phyloP scores from a whole-genome alignment of 2,329 filamentous ascomycete species.

The Fusarium subglutinans region DNA sequence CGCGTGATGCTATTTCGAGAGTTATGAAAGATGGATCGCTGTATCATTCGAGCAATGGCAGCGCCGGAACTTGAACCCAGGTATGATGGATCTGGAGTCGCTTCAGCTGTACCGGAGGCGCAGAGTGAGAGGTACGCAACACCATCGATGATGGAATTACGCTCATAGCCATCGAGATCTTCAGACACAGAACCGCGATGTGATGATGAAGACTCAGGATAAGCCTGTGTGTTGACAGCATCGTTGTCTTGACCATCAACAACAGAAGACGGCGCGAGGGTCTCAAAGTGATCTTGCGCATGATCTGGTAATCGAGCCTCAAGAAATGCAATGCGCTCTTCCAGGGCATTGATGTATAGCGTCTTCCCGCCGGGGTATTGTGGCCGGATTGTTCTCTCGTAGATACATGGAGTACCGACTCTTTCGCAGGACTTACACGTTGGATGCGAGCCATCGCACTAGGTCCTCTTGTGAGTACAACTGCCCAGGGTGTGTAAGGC shows the following conservation, averaged over 20 bases:
- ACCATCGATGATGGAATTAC: not conserved
- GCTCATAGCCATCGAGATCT: rapidly evolving
- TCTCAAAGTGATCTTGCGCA: not conserved
- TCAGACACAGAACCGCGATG: rapidly evolving
- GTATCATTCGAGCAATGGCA: not conserved
- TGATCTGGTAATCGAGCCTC: not conserved
- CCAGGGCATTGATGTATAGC: not conserved
- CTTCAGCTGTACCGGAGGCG: rapidly evolving
- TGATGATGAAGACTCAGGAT: not conserved
- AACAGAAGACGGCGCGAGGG: not conserved
- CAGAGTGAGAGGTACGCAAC: not conserved
- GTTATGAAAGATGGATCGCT: not conserved
- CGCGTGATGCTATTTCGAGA: not conserved
- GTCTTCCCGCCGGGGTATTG: not conserved
- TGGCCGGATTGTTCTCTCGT: not conserved
- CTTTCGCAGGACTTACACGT: not conserved
- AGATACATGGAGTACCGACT: not conserved
- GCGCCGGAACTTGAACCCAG: not conserved
- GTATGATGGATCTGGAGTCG: not conserved
- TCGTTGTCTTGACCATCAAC: not conserved
- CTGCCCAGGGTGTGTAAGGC: not conserved
- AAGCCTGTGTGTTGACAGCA: rapidly evolving
- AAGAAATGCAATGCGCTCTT: not conserved
- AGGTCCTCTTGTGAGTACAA: rapidly evolving
- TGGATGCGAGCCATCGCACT: not conserved